Percentiles rank a stretch among this genome's conserved stretches.
phyloP scores from a whole-genome alignment of 441 rosid species.

The Omphalea diandra region DNA sequence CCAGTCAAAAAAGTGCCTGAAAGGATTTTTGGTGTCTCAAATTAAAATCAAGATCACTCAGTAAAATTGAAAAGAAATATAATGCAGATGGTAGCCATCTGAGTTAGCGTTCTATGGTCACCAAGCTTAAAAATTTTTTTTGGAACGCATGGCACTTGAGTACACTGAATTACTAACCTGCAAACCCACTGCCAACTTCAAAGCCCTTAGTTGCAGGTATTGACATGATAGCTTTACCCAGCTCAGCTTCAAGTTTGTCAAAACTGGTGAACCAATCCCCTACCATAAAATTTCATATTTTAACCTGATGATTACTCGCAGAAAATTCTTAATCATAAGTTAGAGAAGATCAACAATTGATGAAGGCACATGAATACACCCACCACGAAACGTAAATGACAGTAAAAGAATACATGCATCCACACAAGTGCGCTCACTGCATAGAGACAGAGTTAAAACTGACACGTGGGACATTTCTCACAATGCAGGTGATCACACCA shows the following conservation, averaged over 20 bases:
- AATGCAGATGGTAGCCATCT: conserved; percentile 9
- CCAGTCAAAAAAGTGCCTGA: conserved; percentile 86
- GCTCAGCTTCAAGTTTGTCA: conserved; percentile 93
- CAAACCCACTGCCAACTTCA: conserved; percentile 95
- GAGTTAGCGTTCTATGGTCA: not conserved
- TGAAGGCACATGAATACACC: not conserved
- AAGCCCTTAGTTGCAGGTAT: conserved; percentile 97
- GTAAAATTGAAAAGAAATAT: not conserved
- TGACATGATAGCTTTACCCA: conserved; percentile 92
- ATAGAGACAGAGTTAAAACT: conserved; percentile 24
- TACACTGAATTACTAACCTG: conserved; percentile 50
- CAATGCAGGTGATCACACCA: conserved; percentile 95
- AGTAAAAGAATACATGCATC: not conserved
- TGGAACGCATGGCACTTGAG: conserved; percentile 13
- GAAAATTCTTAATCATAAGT: not conserved
- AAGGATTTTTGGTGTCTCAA: not conserved
- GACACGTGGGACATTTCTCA: conserved; percentile 86
- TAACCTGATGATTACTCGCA: conserved; percentile 16
- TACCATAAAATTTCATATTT: conserved; percentile 33
- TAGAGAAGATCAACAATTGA: too few species aligned
- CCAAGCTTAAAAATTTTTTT: conserved; percentile 10
- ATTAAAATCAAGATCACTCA: not conserved
- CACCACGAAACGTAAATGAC: not conserved
- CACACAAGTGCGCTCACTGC: not conserved
- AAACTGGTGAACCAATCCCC: conserved; percentile 99